Evolutionary conservation across 805 yeast species (phyloP), one percentile per base, ranked within the genome.

Genomic region (Starmerella gropengiesseri): DNA sequence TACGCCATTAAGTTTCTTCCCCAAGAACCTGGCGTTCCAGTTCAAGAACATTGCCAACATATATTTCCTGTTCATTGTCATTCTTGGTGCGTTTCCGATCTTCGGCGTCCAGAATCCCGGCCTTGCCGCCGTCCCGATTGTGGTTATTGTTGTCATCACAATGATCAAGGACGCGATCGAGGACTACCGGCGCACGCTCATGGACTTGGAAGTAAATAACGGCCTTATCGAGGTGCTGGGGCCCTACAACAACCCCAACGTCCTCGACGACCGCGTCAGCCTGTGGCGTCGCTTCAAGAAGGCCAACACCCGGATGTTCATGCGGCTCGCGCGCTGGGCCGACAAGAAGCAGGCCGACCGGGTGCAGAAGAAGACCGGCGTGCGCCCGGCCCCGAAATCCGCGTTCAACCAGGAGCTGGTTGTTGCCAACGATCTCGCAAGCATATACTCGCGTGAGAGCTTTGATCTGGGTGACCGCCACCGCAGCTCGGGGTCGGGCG

Each of bases 1-100:
- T 63, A 91, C 97, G 2, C 95, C 98, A 7, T 56, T 91, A 41
- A 67, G 87, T 12, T 89, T 89, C 57, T 52, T 89, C 20, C 97
- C 97, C 3, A 89, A 89, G 60, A 89, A 89, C 61, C 60, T 89
- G 39, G 61, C 64, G 33, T 71, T 72, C 50, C 98, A 91, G 64
- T 87, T 87, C 62, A 77, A 74, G 47, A 89, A 89, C 60, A 74
- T 87, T 50, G 98, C 98, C 38, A 91, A 91, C 62, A 65, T 85
- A 38, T 91, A 85, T 66, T 91, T 91, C 71, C 66, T 91, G 55
- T 65, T 78, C 32, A 68, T 84, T 65, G 79, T 78, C 59, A 78
- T 91, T 51, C 63, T 91, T 48, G 95, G 95, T 47, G 71, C 73
- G 22, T 78, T 79, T 59, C 72, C 77, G 49, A 75, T 81, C 39